Evolutionary conservation across 148 eudicot species (phyloP).

Genomic region (Vaccinium corymbosum): DNA sequence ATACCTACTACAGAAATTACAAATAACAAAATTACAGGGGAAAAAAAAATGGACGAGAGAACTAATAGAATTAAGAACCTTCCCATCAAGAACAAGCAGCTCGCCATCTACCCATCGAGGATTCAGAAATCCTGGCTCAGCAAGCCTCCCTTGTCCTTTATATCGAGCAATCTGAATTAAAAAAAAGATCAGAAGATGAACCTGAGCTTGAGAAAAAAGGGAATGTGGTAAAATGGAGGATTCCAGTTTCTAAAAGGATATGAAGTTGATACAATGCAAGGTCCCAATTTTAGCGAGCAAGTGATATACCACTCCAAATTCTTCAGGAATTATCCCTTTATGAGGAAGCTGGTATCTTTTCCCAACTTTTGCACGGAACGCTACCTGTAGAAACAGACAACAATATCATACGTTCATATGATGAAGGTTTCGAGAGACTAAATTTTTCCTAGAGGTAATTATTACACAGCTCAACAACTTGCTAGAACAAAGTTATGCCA

Average conservation of each 20-base stretch:
- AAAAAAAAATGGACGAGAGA: background rate
- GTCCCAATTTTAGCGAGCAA: background rate
- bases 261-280: background rate
- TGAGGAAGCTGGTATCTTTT: constrained; percentile 91
- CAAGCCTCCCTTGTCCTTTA: constrained; percentile 93
- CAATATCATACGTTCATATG: background rate
- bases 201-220: background rate
- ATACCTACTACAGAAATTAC: background rate
- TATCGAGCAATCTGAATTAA: constrained; percentile 79
- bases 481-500: constrained; percentile 1
- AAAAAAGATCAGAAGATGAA: constrained; percentile 11
- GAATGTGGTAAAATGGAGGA: background rate
- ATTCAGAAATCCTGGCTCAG: constrained; percentile 74
- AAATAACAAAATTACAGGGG: background rate
- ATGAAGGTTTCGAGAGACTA: background rate
- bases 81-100: constrained; percentile 92
- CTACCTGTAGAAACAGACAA: constrained; percentile 48
- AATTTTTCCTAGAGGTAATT: background rate
- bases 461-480: background rate
- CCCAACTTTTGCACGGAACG: constrained; percentile 98
- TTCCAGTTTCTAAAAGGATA: constrained; percentile 1
- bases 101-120: constrained; percentile 99
- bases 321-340: constrained; percentile 94
- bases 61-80: constrained; percentile 42
- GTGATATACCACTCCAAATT: constrained; percentile 85